Percentiles rank a stretch among this genome's conserved stretches.
Conservation (phyloP, 2,329 filamentous ascomycete genomes). For the Aspergillus chevalieri region DNA sequence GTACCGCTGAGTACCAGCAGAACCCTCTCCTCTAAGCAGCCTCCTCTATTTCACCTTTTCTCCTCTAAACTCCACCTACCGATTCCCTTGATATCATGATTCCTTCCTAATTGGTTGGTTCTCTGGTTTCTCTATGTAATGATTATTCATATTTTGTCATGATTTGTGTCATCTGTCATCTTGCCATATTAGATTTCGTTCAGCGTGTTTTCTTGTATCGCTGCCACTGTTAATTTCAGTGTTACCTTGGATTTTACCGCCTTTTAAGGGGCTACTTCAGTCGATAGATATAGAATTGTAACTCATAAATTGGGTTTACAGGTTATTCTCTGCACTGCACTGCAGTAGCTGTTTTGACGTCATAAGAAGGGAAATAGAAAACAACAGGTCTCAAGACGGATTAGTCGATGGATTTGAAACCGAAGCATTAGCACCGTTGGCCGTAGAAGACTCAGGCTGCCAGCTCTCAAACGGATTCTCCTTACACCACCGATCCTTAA, state of each 20-base stretch:
- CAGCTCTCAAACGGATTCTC: constrained; percentile 33
- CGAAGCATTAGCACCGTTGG: background rate
- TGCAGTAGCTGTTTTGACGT: background rate
- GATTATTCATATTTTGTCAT: background rate
- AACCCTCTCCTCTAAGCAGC: constrained; percentile 56
- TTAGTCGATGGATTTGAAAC: background rate
- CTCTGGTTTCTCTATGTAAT: background rate
- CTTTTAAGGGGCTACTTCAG: too few relatives aligned
- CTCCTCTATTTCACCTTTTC: background rate
- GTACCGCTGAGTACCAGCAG: constrained; percentile 52
- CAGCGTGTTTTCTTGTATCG: background rate
- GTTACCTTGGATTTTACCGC: too few relatives aligned
- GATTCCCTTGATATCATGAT: background rate
- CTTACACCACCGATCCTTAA: constrained; percentile 36
- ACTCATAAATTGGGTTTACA: background rate
- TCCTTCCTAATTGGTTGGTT: background rate
- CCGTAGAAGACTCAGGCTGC: constrained; percentile 8
- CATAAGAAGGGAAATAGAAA: background rate
- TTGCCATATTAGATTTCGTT: too few relatives aligned
- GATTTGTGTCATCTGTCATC: background rate
- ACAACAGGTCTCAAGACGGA: background rate
- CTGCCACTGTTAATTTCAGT: too few relatives aligned
- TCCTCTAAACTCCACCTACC: background rate
- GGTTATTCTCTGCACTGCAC: background rate
- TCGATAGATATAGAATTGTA: too few relatives aligned